Evolutionary conservation across 2,329 filamentous ascomycete species (phyloP).

Genomic region (Talaromyces funiculosus): DNA sequence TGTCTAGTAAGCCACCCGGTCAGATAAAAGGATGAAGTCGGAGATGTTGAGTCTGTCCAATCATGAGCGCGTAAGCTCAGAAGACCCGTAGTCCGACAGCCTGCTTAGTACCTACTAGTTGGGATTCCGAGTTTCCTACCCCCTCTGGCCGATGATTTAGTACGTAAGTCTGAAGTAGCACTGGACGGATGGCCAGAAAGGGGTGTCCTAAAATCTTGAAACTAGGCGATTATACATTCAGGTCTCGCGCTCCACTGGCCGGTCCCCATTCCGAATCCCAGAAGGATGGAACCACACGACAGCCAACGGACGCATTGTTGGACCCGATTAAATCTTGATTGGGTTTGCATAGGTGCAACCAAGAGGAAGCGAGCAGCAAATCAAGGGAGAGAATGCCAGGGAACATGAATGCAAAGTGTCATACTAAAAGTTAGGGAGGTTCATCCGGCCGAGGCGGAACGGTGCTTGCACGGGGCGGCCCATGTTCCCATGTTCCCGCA

Average conservation of each 20-base stretch:
- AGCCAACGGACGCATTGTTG: background rate
- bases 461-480: slow-evolving; percentile 13
- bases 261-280: slow-evolving; percentile 1
- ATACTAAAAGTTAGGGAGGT: slow-evolving; percentile 2
- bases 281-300: background rate
- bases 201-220: background rate
- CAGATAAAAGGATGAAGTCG: background rate
- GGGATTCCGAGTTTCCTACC: background rate
- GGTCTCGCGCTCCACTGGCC: slow-evolving; percentile 1
- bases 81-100: background rate
- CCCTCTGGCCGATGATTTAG: background rate
- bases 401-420: background rate
- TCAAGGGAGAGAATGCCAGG: background rate
- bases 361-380: background rate
- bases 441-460: slow-evolving; percentile 2
- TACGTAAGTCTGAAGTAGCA: background rate
- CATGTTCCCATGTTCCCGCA: slow-evolving; percentile 8
- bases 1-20: background rate
- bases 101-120: too few relatives aligned
- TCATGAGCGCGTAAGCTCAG: background rate
- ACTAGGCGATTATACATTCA: background rate
- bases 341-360: background rate
- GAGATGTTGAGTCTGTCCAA: background rate
- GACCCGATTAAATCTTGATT: background rate
- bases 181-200: background rate